Evolutionary conservation across 164 flowering plant genomes (phyloP).

Genomic region (Stephania japonica): DNA sequence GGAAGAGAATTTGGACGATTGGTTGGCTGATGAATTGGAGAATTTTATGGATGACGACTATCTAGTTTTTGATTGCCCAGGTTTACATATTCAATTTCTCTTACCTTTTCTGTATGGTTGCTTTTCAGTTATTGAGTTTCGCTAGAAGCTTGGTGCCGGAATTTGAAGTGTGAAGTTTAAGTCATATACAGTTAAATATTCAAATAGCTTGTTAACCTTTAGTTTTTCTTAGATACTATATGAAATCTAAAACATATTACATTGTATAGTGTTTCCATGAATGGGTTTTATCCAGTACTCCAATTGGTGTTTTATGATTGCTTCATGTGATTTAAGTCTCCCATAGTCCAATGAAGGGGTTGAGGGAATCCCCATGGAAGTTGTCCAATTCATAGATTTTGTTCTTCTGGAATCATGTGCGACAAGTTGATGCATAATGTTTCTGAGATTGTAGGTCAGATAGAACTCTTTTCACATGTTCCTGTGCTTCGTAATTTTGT

Average conservation of each 20-base stretch:
- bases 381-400: background rate
- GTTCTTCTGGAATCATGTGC: background rate
- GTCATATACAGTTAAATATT: background rate
- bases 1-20: constrained; percentile 84
- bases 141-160: background rate
- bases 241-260: background rate
- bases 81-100: constrained; percentile 15
- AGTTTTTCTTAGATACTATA: background rate
- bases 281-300: background rate
- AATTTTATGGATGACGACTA: constrained; percentile 89
- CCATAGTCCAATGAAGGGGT: background rate
- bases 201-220: background rate
- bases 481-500: constrained; percentile 82
- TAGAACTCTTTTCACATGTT: constrained; percentile 86
- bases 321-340: background rate
- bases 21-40: constrained; percentile 83
- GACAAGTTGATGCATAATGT: background rate
- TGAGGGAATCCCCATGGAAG: background rate
- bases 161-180: background rate
- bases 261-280: background rate
- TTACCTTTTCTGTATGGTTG: background rate
- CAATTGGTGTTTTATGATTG: background rate
- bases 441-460: constrained; percentile 51
- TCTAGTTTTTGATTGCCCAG: constrained; percentile 96
- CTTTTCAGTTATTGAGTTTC: background rate